A percentile compares a stretch with the other conserved stretches of the same genome.
Conservation (phyloP, 495 filamentous ascomycete genomes). For the Aspergillus nanangensis region DNA sequence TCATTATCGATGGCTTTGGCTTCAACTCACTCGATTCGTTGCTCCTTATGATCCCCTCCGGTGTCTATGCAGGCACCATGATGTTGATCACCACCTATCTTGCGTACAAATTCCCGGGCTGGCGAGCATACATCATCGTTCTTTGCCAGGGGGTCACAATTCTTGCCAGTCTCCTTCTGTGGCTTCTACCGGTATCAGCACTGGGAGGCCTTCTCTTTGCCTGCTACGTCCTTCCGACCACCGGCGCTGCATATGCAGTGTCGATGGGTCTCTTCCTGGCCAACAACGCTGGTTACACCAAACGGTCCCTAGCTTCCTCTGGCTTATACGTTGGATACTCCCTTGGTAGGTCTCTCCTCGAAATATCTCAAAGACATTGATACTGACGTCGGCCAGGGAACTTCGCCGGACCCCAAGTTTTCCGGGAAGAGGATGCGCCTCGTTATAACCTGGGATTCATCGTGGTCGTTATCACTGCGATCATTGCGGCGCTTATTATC, state of each 20-base stretch:
- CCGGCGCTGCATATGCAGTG: conserved; percentile 19
- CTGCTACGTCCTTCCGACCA: conserved; percentile 30
- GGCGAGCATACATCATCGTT: conserved; percentile 1
- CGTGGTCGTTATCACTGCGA: conserved; percentile 32
- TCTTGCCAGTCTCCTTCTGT: conserved; percentile 28
- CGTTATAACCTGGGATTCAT: conserved; percentile 34
- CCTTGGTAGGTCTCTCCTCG: conserved; percentile 20
- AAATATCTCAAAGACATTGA: conserved; percentile 4
- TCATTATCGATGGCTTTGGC: conserved; percentile 9
- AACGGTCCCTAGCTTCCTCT: conserved; percentile 29
- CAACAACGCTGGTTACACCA: conserved; percentile 44
- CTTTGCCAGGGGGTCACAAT: conserved; percentile 16
- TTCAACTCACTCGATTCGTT: conserved; percentile 6
- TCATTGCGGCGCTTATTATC: conserved; percentile 20
- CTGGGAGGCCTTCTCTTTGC: conserved; percentile 40
- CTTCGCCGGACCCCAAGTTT: conserved; percentile 5
- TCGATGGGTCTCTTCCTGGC: conserved; percentile 40
- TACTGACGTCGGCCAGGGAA: not conserved
- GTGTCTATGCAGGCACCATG: conserved; percentile 15
- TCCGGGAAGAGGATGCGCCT: conserved; percentile 10
- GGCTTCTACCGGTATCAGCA: conserved; percentile 24
- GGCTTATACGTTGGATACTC: conserved; percentile 41
- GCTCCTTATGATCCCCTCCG: conserved; percentile 5
- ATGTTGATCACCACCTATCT: conserved; percentile 17
- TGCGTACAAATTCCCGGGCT: conserved; percentile 8